Evolutionary conservation across 1,284 basidiomycete genomes (phyloP).

Genomic region (Peniophora sp.): DNA sequence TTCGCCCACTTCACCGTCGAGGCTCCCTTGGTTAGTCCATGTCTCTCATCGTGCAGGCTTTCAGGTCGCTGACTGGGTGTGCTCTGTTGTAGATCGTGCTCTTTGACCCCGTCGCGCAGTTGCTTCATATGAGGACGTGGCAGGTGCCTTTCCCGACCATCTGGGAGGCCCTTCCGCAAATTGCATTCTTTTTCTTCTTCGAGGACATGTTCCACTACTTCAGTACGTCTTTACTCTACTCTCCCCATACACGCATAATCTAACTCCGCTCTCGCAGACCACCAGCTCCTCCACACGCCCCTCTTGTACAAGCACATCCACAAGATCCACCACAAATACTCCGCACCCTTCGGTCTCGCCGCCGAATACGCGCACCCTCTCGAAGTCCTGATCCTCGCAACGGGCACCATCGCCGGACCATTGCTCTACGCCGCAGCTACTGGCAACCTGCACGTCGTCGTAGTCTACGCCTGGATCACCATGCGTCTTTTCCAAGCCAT

Average conservation of each 20-base stretch:
- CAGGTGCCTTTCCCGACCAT: conserved; percentile 85
- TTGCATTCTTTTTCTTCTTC: conserved; percentile 91
- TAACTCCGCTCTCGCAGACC: conserved; percentile 47
- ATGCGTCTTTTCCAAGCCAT: conserved; percentile 96
- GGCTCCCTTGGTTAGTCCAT: conserved; percentile 68
- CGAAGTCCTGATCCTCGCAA: conserved; percentile 86
- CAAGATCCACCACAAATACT: conserved; percentile 97
- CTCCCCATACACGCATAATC: not conserved
- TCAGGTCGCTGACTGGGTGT: no score
- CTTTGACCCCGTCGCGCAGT: conserved; percentile 92
- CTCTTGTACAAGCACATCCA: conserved; percentile 95
- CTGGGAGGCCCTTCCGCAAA: conserved; percentile 69
- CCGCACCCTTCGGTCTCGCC: conserved; percentile 93
- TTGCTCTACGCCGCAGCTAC: conserved; percentile 75
- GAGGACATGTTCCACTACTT: conserved; percentile 92
- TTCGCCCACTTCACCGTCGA: conserved; percentile 97
- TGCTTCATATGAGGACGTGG: conserved; percentile 87
- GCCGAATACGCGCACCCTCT: conserved; percentile 97
- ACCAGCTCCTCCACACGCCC: conserved; percentile 87
- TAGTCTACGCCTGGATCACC: conserved; percentile 92
- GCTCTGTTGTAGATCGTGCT: conserved; percentile 73
- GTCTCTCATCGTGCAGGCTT: not conserved
- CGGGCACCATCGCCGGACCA: conserved; percentile 84
- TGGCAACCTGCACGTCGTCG: conserved; percentile 79
- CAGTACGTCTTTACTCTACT: conserved; percentile 32